Evolutionary conservation across 179 eudicot species (phyloP).

Genomic region (Drosera spatulata): DNA sequence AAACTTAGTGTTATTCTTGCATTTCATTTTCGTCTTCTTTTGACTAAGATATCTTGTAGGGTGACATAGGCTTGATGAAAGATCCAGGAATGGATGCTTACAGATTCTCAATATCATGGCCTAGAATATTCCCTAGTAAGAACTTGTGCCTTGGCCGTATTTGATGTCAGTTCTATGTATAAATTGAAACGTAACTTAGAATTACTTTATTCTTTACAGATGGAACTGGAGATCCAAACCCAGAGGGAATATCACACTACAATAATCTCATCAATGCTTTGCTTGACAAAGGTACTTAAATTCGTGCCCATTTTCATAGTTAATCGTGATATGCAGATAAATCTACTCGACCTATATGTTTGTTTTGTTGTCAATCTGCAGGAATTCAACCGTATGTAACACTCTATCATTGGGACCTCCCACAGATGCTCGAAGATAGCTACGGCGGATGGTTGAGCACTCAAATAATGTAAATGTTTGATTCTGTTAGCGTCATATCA

Average conservation of each 20-base stretch:
- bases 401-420: slow-evolving; percentile 97
- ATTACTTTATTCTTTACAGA: slow-evolving; percentile 27
- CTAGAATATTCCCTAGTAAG: slow-evolving; percentile 93
- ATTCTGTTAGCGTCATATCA: neutral
- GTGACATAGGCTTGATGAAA: slow-evolving; percentile 84
- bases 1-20: no score
- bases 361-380: slow-evolving; percentile 16
- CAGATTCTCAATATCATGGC: slow-evolving; percentile 95
- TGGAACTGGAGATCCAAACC: slow-evolving; percentile 91
- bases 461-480: slow-evolving; percentile 52
- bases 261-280: slow-evolving; percentile 68
- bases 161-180: no score
- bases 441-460: slow-evolving; percentile 76
- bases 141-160: neutral
- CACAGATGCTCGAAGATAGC: slow-evolving; percentile 74
- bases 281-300: slow-evolving; percentile 50
- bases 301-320: neutral
- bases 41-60: slow-evolving; percentile 16
- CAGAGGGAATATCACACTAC: slow-evolving; percentile 73
- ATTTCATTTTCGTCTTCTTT: neutral
- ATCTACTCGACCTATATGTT: neutral
- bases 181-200: no score
- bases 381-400: slow-evolving; percentile 92
- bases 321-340: neutral
- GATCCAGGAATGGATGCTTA: slow-evolving; percentile 94